Conservation (phyloP, 345 rosid species). For the Acer yangbiense region DNA sequence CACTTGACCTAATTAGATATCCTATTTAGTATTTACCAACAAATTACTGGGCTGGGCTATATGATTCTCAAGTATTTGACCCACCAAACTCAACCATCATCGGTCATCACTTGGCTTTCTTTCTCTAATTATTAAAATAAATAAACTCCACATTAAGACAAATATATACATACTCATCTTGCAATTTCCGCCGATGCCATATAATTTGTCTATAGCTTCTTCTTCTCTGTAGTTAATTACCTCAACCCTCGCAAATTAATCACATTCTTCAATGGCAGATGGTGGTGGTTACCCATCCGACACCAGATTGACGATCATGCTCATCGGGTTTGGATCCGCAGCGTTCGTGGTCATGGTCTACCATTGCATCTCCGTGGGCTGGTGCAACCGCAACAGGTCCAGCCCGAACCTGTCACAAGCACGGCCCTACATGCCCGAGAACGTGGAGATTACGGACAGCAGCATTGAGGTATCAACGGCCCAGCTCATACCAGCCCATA, state of each 20-base stretch:
- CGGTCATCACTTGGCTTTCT: too few relatives aligned
- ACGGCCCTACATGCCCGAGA: background rate
- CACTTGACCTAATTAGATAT: too few relatives aligned
- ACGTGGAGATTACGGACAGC: conserved; percentile 10
- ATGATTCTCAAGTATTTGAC: too few relatives aligned
- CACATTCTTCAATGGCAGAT: conserved; percentile 21
- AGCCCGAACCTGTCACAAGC: background rate
- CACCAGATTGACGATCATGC: conserved; percentile 13
- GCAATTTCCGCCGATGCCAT: conserved; percentile 19
- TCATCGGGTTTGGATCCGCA: conserved; percentile 35
- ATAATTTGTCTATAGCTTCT: background rate
- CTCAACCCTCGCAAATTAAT: background rate
- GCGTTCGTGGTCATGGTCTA: conserved; percentile 40
- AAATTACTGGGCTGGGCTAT: too few relatives aligned
- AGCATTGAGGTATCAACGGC: conserved; percentile 32
- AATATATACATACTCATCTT: background rate
- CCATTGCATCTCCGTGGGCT: conserved; percentile 37
- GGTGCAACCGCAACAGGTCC: conserved; percentile 24
- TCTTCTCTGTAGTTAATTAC: background rate
- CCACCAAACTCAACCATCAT: too few relatives aligned
- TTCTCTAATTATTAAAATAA: background rate
- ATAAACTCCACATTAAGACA: background rate
- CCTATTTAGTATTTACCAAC: too few relatives aligned
- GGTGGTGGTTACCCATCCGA: background rate
- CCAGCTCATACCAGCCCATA: conserved; percentile 41